Percentiles rank a stretch among this genome's conserved stretches.
phyloP scores from a whole-genome alignment of 805 yeast species.

The Ogataea siamensis region DNA sequence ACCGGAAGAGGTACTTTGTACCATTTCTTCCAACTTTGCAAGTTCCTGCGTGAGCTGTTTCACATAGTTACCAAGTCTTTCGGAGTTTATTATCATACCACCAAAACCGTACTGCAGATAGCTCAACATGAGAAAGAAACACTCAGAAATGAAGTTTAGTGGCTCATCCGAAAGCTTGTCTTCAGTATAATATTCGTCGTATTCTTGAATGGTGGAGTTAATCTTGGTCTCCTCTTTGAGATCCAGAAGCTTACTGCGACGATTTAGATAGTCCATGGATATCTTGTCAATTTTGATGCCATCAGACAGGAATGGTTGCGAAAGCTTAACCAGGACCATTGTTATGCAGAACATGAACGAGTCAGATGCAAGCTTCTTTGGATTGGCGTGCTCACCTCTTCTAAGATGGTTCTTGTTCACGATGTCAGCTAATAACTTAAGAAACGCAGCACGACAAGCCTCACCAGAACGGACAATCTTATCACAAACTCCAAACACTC shows the following conservation, averaged over 20 bases:
- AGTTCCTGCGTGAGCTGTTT: conserved; percentile 53
- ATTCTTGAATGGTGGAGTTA: conserved; percentile 71
- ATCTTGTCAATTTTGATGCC: conserved; percentile 72
- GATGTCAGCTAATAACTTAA: conserved; percentile 68
- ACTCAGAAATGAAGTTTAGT: conserved; percentile 82
- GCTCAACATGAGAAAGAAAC: conserved; percentile 76
- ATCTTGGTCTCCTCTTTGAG: conserved; percentile 79
- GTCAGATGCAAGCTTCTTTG: conserved; percentile 65
- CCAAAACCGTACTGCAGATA: conserved; percentile 88
- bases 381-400: conserved; percentile 79
- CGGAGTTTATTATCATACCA: conserved; percentile 61
- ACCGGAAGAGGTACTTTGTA: conserved; percentile 18
- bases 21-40: conserved; percentile 46
- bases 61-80: conserved; percentile 48
- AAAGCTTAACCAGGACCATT: conserved; percentile 61
- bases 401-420: conserved; percentile 85
- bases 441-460: conserved; percentile 57
- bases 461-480: conserved; percentile 72
- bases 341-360: conserved; percentile 80
- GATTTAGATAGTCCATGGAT: conserved; percentile 63
- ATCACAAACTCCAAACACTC: conserved; percentile 68
- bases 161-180: conserved; percentile 33
- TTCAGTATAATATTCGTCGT: conserved; percentile 51
- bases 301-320: conserved; percentile 77
- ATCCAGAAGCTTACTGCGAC: conserved; percentile 53